Evolutionary conservation across 192 early-diverging fungal species (phyloP).

Genomic region (Linnemannia exigua): DNA sequence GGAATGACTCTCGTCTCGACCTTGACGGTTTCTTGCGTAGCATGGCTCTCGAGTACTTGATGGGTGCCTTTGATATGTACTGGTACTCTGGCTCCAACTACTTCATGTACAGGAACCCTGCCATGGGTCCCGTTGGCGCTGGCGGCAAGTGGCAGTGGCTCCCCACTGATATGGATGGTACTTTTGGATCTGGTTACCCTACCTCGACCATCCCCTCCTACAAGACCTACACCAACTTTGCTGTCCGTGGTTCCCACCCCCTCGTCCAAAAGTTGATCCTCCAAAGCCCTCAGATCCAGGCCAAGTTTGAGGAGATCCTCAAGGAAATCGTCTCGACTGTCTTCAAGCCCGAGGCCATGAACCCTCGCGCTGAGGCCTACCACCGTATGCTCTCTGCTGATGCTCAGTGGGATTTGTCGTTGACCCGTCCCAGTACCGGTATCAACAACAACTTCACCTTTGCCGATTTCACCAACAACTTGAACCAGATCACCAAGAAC

Average conservation of each 20-base stretch:
- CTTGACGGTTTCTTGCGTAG: conserved; percentile 43
- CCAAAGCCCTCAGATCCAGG: conserved; percentile 30
- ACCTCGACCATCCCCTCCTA: conserved; percentile 16
- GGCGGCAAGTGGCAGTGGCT: conserved; percentile 43
- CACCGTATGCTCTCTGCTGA: conserved; percentile 48
- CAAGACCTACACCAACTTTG: conserved; percentile 28
- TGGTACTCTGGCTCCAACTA: conserved; percentile 47
- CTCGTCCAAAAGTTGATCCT: conserved; percentile 56
- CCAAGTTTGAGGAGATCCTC: conserved; percentile 45
- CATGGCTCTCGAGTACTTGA: conserved; percentile 59
- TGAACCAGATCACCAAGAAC: conserved; percentile 17
- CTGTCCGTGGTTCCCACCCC: conserved; percentile 16
- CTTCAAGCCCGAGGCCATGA: conserved; percentile 42
- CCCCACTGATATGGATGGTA: conserved; percentile 58
- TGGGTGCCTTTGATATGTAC: conserved; percentile 56
- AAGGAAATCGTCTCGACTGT: conserved; percentile 49
- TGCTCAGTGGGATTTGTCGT: conserved; percentile 47
- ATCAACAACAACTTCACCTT: conserved; percentile 34
- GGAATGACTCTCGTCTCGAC: conserved; percentile 43
- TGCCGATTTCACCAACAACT: conserved; percentile 40
- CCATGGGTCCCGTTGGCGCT: conserved; percentile 4
- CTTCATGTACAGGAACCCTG: conserved; percentile 51
- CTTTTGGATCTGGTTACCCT: conserved; percentile 57
- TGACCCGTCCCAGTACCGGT: conserved; percentile 25
- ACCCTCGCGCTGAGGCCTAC: conserved; percentile 45